Evolutionary conservation across 2,329 filamentous ascomycete genomes (phyloP), one percentile per base, ranked within the genome.

Genomic region (Pochonia chlamydosporia): DNA sequence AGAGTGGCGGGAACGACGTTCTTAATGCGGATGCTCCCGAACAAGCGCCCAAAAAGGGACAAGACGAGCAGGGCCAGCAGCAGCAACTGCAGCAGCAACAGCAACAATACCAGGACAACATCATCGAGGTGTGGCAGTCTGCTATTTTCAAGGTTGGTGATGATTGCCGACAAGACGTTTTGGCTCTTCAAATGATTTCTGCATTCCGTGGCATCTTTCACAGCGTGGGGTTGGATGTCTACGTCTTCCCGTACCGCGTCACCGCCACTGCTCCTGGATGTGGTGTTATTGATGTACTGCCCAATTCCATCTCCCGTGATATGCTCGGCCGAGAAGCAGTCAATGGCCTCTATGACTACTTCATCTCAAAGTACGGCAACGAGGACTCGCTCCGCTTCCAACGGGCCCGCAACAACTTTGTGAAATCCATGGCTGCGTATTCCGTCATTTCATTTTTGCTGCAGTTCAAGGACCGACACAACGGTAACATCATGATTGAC

Each of bases 101-200:
- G 9, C 49, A 57, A 20, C 57, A 57, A 28, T 50, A 52, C 1
- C 57, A 58, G n/a, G 61, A 63, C 44, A 81, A 78, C 58, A 88
- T 82, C 0, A 82, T 95, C 56, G 95, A 99, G 65, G 86, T 92
- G n/a, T 97, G 93, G 95, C 93, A 99, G 66, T 95, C 90, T 2
- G 93, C 92, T 48, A 99, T 99, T 61, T 99, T 99, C 82, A 99
- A 99, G 66, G 95, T 99, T 42, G 93, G 93, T 52, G 93, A 99
- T 63, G 93, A 99, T 66, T 97, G 93, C 64, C 86, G 93, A 43
- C 93, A 99, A 69, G 95, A 99, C 59, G 87, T 99, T 44, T 76
- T 99, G 50, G 93, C 93, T 2, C 74, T 99, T 52, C 93, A 99
- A 67, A 95, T 99, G 86, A 96, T 99, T 63, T 85, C 93, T 1